Base-by-base conservation (phyloP, 179 eudicot species). In the Dionaea muscipula region DNA sequence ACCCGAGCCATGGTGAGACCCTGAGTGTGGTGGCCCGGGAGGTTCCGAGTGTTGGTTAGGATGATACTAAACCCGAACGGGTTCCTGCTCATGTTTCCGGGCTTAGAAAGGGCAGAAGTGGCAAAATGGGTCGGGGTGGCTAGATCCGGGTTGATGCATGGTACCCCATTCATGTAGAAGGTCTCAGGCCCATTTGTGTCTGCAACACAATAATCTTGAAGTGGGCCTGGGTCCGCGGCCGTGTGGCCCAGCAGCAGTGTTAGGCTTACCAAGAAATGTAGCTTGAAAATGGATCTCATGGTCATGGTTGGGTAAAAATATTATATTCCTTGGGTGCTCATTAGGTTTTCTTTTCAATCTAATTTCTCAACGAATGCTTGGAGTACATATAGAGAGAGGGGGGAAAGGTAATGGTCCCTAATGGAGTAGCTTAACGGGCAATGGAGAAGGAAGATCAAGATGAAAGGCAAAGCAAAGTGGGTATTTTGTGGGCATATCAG, bases 181-280 rank as follows among this genome's bases (percentile, higher is more conserved):
- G 72, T 26, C 21, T 49, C 55, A 8, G 74, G 68, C 51, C 17
- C 64, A 4, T 70, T 62, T n/a, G 73, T 39, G 38, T 79, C 83
- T 0, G 86, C 89, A 12, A 86, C 33, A 63, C 97, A 89, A 45
- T 82, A 89, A 40, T 89, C 97, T 59, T 81, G 84, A 20, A 83
- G 85, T 14, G 89, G 89, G 21, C 77, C 78, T 0, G 94, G 95
- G 55, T 89, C 95, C 10, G 80, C 53, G 47, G 47, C 47, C 26
- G 51, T 58, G 0, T 63, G 26, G 40, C 60, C 65, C 27, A 50
- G 31, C 1, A 61, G 11, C n/a, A 74, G 46, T 0, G 67, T 2
- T 7, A 72, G 47, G 60, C 44, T 14, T 45, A 63, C 12, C 36
- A 65, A 16, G 47, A 72, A 44, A 1, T 37, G 56, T 37, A 66